A percentile compares a stretch with the other conserved stretches of the same genome.
Evolutionary conservation across 345 rosid genomes (phyloP).

Genomic region (Aquilaria sinensis): DNA sequence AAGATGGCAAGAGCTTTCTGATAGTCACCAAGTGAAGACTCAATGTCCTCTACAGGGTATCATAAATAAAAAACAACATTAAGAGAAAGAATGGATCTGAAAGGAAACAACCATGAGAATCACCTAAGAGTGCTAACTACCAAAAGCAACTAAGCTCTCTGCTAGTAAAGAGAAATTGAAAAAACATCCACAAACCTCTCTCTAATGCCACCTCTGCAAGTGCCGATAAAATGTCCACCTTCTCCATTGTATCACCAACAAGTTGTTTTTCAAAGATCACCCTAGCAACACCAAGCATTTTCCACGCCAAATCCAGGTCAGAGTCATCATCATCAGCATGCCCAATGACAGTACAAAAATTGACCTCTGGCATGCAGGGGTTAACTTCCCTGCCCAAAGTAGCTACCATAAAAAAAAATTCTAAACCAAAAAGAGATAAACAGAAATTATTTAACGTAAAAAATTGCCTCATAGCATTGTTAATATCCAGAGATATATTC

Average conservation of each 20-base stretch:
- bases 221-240: constrained; percentile 75
- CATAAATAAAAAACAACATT: constrained; percentile 8
- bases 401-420: constrained; percentile 3
- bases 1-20: constrained; percentile 63
- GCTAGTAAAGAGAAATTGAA: background rate
- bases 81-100: background rate
- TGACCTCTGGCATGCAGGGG: constrained; percentile 57
- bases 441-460: constrained; percentile 11
- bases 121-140: too few species aligned
- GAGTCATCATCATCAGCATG: constrained; percentile 83
- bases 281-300: constrained; percentile 90
- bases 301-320: constrained; percentile 94
- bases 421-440: constrained; percentile 5
- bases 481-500: constrained; percentile 45
- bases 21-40: constrained; percentile 86
- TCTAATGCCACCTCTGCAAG: constrained; percentile 85
- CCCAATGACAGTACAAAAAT: constrained; percentile 48
- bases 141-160: background rate
- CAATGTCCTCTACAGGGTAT: constrained; percentile 68
- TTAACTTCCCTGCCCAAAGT: constrained; percentile 43
- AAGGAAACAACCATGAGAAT: background rate
- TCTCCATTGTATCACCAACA: constrained; percentile 59
- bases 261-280: constrained; percentile 69
- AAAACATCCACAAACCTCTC: constrained; percentile 49
- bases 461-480: constrained; percentile 40